A percentile compares a stretch with the other conserved stretches of the same genome.
These are phyloP conservation scores for Neurospora sublineolata DNA, from an alignment of 495 filamentous ascomycete species.

Conservation along the genomic window DNA sequence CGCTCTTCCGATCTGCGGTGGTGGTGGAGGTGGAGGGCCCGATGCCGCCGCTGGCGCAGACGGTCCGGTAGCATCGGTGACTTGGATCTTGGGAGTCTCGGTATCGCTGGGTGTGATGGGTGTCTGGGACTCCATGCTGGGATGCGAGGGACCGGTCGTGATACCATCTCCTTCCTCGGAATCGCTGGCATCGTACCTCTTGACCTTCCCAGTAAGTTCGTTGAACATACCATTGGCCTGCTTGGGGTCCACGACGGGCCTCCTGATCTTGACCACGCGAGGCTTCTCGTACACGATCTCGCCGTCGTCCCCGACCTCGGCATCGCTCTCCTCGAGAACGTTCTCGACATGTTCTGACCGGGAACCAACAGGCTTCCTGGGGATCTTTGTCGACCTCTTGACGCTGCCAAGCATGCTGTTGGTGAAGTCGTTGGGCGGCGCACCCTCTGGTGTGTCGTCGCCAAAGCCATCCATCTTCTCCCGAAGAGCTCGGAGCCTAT, in stretches of 20 bases:
- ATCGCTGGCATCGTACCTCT: constrained; percentile 58
- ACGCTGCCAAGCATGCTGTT: constrained; percentile 58
- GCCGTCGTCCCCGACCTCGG: constrained; percentile 34
- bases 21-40: constrained; percentile 36
- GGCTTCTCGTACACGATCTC: constrained; percentile 53
- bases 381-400: constrained; percentile 34
- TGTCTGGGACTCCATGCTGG: constrained; percentile 57
- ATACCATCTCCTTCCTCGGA: constrained; percentile 62
- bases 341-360: constrained; percentile 29
- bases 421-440: constrained; percentile 27
- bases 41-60: constrained; percentile 1
- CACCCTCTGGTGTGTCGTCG: constrained; percentile 17
- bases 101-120: constrained; percentile 62
- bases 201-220: constrained; percentile 72
- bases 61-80: constrained; percentile 21
- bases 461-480: constrained; percentile 81
- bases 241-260: constrained; percentile 61
- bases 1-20: no score
- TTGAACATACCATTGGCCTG: constrained; percentile 65
- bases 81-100: constrained; percentile 35
- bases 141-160: constrained; percentile 67
- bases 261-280: constrained; percentile 53
- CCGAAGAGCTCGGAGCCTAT: constrained; percentile 79
- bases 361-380: constrained; percentile 41
- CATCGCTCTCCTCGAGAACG: constrained; percentile 25